Evolutionary conservation across 768 basidiomycete species (phyloP), one percentile per base, ranked within the genome.

Genomic region (Dacryopinax spathularia): DNA sequence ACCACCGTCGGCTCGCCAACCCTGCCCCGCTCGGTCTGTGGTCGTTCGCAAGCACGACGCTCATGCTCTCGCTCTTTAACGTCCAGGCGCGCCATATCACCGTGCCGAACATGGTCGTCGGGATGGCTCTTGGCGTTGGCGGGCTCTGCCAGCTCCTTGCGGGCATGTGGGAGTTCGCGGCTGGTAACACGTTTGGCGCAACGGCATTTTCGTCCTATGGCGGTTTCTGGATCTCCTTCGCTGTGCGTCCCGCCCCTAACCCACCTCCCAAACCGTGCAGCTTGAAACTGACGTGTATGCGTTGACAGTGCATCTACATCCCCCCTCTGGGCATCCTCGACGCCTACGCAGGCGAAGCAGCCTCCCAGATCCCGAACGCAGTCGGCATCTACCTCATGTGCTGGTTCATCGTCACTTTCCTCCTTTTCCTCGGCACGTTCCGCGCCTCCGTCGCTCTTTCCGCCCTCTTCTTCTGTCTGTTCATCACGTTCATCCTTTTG

Each of bases 71-170:
- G 3, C 66, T 91, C 66, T 87, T 81, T 79, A 91, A 91, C 70
- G 75, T 82, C 31, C 73, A 78, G 18, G 79, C 81, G 0, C 80
- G 84, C n/a, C 70, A 74, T 25, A 77, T 90, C 66, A 66, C 69
- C 18, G 69, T 70, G 4, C 84, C 88, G 37, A 90, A 91, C 64
- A 81, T 84, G 31, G 83, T 91, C 59, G 80, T 91, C 60, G 92
- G 90, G 60, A 91, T 94, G 90, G 89, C 90, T 27, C 70, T 89
- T 67, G 88, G 84, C 74, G 82, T 82, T 66, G 92, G 91, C 66
- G 92, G 92, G 65, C 83, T 93, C 33, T 85, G 80, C 13, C 92
- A 94, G 72, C 78, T 94, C 48, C 75, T 93, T 36, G 91, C 91
- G 33, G 92, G 92, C 39, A 90, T 92, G 86, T 91, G 89, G 89